Evolutionary conservation across 2,329 filamentous ascomycete species (phyloP), one percentile per base, ranked within the genome.

Genomic region (Lachnellula hyalina): DNA sequence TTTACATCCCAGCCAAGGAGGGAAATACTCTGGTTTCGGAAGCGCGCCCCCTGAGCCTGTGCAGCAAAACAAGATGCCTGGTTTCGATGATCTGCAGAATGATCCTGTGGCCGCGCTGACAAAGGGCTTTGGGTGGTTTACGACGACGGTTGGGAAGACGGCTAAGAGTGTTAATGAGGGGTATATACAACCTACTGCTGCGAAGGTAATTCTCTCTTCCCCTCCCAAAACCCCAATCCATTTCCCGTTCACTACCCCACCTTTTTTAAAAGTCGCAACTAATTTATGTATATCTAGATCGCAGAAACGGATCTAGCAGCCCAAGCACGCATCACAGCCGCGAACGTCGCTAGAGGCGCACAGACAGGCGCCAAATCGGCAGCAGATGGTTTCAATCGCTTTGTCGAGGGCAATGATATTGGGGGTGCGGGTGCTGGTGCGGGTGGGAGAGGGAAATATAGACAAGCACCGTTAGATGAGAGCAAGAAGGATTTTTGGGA

Each of bases 71-170:
- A 73, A 68, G 1, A 73, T 88, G 25, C 89, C 88, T 0, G 84
- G 84, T 12, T 75, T 94, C n/a, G 87, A 94, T 52, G 93, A 97
- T 52, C 83, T 97, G 68, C 90, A 96, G 72, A 89, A 86, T 68
- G 94, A 99, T 69, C 92, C 94, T 0, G 78, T 97, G 59, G 92
- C 83, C 1, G 91, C 93, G 15, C 73, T 99, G 64, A 90, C 85
- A 28, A 96, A 96, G 73, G 89, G 93, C 0, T 95, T 97, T 66
- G 93, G 93, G 8, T 97, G 94, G 91, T 90, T 97, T 67, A 83
- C 90, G 17, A 87, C 84, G 35, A 91, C 90, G 12, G 90, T 97
- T 42, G 85, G 85, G 25, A 96, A 94, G 78, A 89, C 89, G 61
- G 94, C 92, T 38, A 95, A 96, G 77, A 89, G 84, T 15, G 87